phyloP scores from a whole-genome alignment of 139 green algal species.

The Marvania coccoides region DNA sequence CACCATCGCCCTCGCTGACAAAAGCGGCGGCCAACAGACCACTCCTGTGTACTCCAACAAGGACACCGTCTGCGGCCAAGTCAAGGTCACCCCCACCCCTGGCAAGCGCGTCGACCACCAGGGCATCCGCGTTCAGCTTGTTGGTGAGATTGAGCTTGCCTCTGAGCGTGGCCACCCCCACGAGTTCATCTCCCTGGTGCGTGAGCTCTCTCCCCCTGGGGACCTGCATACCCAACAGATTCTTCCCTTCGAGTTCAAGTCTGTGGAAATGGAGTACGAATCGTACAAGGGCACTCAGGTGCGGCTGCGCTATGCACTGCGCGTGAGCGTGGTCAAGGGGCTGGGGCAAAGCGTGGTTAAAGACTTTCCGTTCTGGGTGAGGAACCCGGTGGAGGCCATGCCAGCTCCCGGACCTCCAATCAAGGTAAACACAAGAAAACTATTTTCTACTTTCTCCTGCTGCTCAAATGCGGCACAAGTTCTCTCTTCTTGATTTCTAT shows the following conservation, averaged over 20 bases:
- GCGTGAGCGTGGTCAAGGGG: slow-evolving; percentile 69
- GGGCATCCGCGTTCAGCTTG: slow-evolving; percentile 92
- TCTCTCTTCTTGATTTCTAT: too few relatives aligned
- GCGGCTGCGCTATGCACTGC: slow-evolving; percentile 67
- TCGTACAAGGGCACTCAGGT: slow-evolving; percentile 79
- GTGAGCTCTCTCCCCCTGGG: slow-evolving; percentile 69
- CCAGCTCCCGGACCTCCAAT: slow-evolving; percentile 43
- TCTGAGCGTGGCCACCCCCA: slow-evolving; percentile 73
- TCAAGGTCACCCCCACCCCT: slow-evolving; percentile 51
- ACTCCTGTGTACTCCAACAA: slow-evolving; percentile 71
- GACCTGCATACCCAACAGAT: slow-evolving; percentile 65
- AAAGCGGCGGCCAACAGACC: slow-evolving; percentile 41
- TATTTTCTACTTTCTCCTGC: too few relatives aligned
- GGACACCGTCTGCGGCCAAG: slow-evolving; percentile 58
- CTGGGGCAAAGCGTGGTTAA: slow-evolving; percentile 69
- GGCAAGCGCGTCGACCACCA: slow-evolving; percentile 88
- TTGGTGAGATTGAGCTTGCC: slow-evolving; percentile 93
- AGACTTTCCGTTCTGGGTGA: slow-evolving; percentile 87
- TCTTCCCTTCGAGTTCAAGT: slow-evolving; percentile 92
- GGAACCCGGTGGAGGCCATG: slow-evolving; percentile 47
- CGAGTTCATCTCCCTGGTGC: slow-evolving; percentile 84
- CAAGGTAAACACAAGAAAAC: slow-evolving; percentile 47
- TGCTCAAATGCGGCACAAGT: too few relatives aligned
- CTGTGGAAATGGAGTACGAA: slow-evolving; percentile 96
- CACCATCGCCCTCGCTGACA: slow-evolving; percentile 28